Percentiles rank a stretch among this genome's conserved stretches.
These are phyloP conservation scores for Capsicum chinense DNA, from an alignment of 257 asterid species.

Conservation along the genomic window DNA sequence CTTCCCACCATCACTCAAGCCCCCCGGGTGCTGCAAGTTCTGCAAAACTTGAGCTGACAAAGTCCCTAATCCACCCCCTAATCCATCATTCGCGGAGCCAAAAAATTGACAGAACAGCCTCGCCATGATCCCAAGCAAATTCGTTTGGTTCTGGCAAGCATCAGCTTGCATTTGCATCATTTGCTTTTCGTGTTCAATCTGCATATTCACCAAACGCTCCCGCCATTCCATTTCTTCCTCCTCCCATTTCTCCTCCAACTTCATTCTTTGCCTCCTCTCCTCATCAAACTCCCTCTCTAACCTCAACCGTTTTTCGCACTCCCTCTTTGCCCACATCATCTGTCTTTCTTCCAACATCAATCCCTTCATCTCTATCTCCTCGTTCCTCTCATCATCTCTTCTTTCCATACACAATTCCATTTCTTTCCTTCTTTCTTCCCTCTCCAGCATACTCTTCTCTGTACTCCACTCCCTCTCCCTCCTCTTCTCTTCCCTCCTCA, in stretches of 20 bases:
- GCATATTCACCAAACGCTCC: conserved; percentile 79
- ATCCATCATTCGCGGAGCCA: conserved; percentile 71
- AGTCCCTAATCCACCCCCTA: conserved; percentile 64
- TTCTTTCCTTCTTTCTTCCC: conserved; percentile 44
- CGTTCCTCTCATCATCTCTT: conserved; percentile 52
- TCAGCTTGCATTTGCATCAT: conserved; percentile 94
- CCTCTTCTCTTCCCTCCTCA: conserved; percentile 74
- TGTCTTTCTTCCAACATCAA: conserved; percentile 60
- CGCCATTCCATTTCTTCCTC: conserved; percentile 92
- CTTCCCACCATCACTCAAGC: conserved; percentile 67
- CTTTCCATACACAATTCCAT: conserved; percentile 47
- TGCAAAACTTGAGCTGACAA: conserved; percentile 80
- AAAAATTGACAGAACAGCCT: conserved; percentile 77
- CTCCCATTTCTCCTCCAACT: conserved; percentile 82
- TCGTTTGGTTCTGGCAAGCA: conserved; percentile 86
- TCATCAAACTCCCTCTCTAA: conserved; percentile 64
- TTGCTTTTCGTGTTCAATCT: conserved; percentile 87
- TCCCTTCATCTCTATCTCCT: conserved; percentile 47
- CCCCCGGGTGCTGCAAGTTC: conserved; percentile 76
- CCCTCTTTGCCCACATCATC: conserved; percentile 61
- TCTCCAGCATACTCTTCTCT: conserved; percentile 49
- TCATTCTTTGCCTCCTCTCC: conserved; percentile 75
- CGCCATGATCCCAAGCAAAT: conserved; percentile 70
- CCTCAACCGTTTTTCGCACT: conserved; percentile 58
- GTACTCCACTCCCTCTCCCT: conserved; percentile 74